Conservation (phyloP, 345 rosid genomes). For the Pistacia atlantica region DNA sequence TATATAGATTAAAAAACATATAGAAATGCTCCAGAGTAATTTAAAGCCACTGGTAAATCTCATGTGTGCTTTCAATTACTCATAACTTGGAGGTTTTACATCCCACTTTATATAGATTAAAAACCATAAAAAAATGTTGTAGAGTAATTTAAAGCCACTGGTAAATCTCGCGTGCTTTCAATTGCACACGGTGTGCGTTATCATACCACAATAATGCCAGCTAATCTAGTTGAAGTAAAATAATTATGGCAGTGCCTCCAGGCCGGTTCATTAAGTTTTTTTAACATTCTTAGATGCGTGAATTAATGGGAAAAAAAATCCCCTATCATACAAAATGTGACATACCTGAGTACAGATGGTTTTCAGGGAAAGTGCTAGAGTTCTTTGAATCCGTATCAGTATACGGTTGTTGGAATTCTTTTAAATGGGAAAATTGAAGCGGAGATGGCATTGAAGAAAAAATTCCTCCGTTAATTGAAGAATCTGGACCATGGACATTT, state of each 20-base stretch:
- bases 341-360: conserved; percentile 49
- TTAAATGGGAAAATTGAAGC: conserved; percentile 57
- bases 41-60: conserved; percentile 1
- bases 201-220: conserved; percentile 1
- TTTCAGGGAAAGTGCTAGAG: conserved; percentile 34
- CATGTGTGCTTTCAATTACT: background rate
- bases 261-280: conserved; percentile 5
- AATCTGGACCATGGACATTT: conserved; percentile 80
- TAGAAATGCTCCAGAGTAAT: background rate
- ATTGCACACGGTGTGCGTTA: background rate
- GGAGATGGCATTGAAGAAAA: conserved; percentile 67
- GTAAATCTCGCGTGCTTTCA: background rate
- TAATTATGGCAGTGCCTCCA: background rate
- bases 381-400: conserved; percentile 36
- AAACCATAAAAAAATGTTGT: background rate
- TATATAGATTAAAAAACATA: background rate
- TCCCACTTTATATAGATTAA: no score
- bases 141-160: conserved; percentile 4
- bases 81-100: background rate
- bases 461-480: conserved; percentile 77
- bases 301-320: background rate
- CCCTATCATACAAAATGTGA: conserved; percentile 11
- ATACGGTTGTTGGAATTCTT: conserved; percentile 49
- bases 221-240: background rate
- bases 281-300: background rate